phyloP scores from a whole-genome alignment of 345 rosid species.

The Firmiana major region DNA sequence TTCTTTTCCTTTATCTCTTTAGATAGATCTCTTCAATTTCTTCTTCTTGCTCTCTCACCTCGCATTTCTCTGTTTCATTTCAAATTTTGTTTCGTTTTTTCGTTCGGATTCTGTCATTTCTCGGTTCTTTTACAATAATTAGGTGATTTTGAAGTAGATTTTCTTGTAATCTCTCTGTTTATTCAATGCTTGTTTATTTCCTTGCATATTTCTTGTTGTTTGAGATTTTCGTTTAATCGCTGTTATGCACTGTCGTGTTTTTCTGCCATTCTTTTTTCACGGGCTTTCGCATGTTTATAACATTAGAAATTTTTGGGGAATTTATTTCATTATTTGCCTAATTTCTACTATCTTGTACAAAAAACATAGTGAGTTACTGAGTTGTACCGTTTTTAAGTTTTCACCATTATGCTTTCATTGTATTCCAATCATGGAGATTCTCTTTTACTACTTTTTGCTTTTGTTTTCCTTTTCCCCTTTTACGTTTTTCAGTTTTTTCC shows the following conservation, averaged over 20 bases:
- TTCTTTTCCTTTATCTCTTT: constrained; percentile 18
- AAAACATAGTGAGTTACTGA: neutral
- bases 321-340: neutral
- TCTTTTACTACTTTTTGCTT: constrained; percentile 4
- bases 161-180: neutral
- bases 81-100: neutral
- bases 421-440: constrained; percentile 1
- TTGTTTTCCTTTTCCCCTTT: constrained; percentile 6
- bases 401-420: neutral
- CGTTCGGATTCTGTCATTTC: neutral
- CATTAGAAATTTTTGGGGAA: neutral
- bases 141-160: neutral
- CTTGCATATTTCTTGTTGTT: neutral
- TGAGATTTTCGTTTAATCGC: neutral
- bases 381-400: neutral
- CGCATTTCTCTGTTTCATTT: neutral
- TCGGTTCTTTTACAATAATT: neutral
- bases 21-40: constrained; percentile 15
- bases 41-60: neutral
- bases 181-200: neutral
- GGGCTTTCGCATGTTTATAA: neutral
- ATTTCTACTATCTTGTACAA: neutral
- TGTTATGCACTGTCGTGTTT: neutral
- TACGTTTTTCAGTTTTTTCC: neutral
- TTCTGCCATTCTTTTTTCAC: neutral